Conservation (phyloP, 2,329 filamentous ascomycete species). For the Penicillium polonicum region DNA sequence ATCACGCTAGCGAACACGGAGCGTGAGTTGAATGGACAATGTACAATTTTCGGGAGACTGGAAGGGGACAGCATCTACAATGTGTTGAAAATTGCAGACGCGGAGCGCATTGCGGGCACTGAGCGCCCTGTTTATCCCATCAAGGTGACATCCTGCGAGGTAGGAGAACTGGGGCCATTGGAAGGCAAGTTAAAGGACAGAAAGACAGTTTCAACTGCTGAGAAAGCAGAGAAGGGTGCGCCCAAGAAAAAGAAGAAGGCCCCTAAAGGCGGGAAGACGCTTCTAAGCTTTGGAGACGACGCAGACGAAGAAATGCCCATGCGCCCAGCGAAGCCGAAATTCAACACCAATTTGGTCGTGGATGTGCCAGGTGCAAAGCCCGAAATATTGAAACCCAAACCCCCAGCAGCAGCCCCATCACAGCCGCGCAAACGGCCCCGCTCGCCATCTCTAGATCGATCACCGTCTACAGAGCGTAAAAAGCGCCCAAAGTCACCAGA, state of each 20-base stretch:
- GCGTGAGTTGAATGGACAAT: conserved; percentile 81
- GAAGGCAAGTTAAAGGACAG: conserved; percentile 47
- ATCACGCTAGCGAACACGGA: conserved; percentile 79
- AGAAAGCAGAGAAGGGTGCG: conserved; percentile 28
- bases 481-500: conserved; percentile 41
- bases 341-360: conserved; percentile 47
- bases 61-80: conserved; percentile 96
- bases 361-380: conserved; percentile 27
- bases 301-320: conserved; percentile 39
- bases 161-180: conserved; percentile 47
- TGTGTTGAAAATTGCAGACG: conserved; percentile 86
- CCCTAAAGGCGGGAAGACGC: conserved; percentile 43
- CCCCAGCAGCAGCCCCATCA: conserved; percentile 12
- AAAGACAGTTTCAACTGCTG: conserved; percentile 33
- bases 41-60: conserved; percentile 89
- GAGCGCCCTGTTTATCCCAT: conserved; percentile 85
- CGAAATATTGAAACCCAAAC: conserved; percentile 14
- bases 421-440: conserved; percentile 32
- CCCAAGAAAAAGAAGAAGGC: conserved; percentile 46
- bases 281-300: conserved; percentile 50
- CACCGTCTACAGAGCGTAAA: conserved; percentile 30
- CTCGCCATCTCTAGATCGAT: conserved; percentile 34
- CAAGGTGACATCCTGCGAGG: conserved; percentile 59
- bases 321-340: conserved; percentile 47
- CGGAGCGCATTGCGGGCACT: conserved; percentile 72